Evolutionary conservation across 192 early-diverging fungal species (phyloP), one percentile per base, ranked within the genome.

Genomic region (Entomortierella beljakovae): DNA sequence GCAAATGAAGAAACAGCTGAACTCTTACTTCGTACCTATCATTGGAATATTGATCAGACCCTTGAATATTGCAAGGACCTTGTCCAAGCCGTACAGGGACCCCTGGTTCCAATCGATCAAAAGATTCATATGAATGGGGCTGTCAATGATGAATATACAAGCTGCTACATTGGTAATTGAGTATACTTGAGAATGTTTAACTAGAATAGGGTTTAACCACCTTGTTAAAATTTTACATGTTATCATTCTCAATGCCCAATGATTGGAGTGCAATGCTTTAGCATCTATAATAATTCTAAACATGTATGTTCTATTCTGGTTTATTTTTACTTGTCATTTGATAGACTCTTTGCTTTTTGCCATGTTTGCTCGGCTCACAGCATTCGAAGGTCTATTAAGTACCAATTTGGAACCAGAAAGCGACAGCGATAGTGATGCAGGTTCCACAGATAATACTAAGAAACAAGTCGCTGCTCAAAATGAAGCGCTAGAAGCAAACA

Each of bases 81-180:
- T 25, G 57, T 79, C 1, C 61, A 79, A 32, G 67, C 75, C 70
- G 75, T 79, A n/a, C 75, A 79, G 8, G 75, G 75, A 4, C 53
- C 75, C 18, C 67, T 79, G 9, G 31, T 63, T 7, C 67, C 67
- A 38, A 61, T 81, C 22, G 71, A 68, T 23, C 70, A 70, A 31
- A 61, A 72, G 16, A 56, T 37, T 13, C 40, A 26, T 10, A 61
- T 89, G 53, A 43, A 80, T 18, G 92, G 92, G 3, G 82, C 83
- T 10, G 90, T 86, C 46, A 93, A 93, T 62, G 87, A 90, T 23
- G 70, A 80, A 22, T 77, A 80, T 29, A 92, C 88, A 13, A 85
- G 84, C 20, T 93, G 92, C 70, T 93, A 93, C 61, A 90, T 93
- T 48, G 86, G 83, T 85, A 82, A 3, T 31, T 2, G 26, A 20